Base-by-base conservation (phyloP, 192 early-diverging fungal genomes). In the Lobosporangium transversale region DNA sequence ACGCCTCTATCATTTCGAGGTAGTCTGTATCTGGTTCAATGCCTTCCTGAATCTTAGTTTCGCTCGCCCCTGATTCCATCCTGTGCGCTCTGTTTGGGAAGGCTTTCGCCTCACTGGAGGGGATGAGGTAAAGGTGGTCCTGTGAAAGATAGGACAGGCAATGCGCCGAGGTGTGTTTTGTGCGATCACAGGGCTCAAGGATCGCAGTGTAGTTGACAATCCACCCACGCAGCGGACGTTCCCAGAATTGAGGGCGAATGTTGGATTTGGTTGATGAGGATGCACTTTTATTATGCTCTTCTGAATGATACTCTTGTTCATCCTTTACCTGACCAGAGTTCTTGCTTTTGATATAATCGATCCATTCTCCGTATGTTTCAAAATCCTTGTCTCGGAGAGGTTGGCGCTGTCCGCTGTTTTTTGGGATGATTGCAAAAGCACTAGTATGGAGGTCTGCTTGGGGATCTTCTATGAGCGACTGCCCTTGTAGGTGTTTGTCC, bases 191-290 rank as follows among this genome's bases (percentile, higher is more conserved):
- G 18, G 63, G 58, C 21, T 76, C 71, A 1, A 29, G 10, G 9
- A 76, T 42, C 0, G 71, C 71, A 37, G 71, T 62, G 20, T 62
- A 23, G 36, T 76, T 67, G 35, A 76, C 64, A 20, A 76, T 50
- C 71, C 71, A 76, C 35, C 49, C 31, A 12, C 43, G 52, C 23
- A 59, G 64, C 3, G 71, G 71, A 0, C 71, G 57, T 57, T 76
- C 71, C 48, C 59, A 18, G 26, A 62, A 67, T 11, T 62, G n/a
- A 8, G 58, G 71, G 3, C 43, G 40, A 3, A 40, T 40, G 4
- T 58, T 58, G 18, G 55, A 58, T 54, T 35, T 54, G 4, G 35
- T 33, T 42, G 6, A 20, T 10, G 35, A 6, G 21, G 23, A 6
- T 12, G 37, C 3, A 23, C 18, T 2, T 42, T 57, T n/a, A n/a